Base-by-base conservation (phyloP, 2,329 filamentous ascomycete genomes). In the Berkeleyomyces rouxiae region DNA sequence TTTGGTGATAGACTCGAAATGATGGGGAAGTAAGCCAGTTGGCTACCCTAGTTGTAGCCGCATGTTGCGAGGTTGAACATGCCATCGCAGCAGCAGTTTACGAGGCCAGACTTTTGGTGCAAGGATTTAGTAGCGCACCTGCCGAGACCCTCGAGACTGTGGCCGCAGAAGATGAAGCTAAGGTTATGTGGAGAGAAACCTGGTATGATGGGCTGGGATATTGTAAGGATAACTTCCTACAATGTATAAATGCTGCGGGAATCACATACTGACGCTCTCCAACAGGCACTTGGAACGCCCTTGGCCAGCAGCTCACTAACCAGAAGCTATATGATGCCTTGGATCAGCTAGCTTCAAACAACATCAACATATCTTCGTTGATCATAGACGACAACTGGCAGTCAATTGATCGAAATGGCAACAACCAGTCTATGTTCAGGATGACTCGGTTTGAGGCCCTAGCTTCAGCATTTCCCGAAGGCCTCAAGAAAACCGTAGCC, bases 361-460 rank as follows among this genome's bases (percentile, higher is more conserved):
- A 85, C 0, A 88, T 99, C 69, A 84, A 86, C 49, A 79, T 97
- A 55, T 85, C 84, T 0, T 95, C 85, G 69, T 78, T 99, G 1
- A 96, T 97, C 65, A 95, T 99, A 66, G 93, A 99, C 68, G 93
- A 99, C 70, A 95, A 95, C 68, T 99, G 93, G 93, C 91, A 96
- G 72, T 82, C 86, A 7, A 79, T 95, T 57, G 82, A 81, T 66
- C 74, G 77, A 39, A 68, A 70, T 33, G 77, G 78, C 0, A 69
- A 76, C 3, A 75, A 77, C 16, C 79, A 82, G 66, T 82, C 80
- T 66, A 78, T 81, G 59, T 74, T 80, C 63, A 80, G 84, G 36
- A 95, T 88, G 90, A 81, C 82, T 7, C 82, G 86, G 6, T 97
- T 99, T 66, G 91, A 97, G 70, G 93, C 92, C 0, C 88, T 95